Conservation (phyloP, 2,329 filamentous ascomycete genomes). For the Dactylonectria macrodidyma region DNA sequence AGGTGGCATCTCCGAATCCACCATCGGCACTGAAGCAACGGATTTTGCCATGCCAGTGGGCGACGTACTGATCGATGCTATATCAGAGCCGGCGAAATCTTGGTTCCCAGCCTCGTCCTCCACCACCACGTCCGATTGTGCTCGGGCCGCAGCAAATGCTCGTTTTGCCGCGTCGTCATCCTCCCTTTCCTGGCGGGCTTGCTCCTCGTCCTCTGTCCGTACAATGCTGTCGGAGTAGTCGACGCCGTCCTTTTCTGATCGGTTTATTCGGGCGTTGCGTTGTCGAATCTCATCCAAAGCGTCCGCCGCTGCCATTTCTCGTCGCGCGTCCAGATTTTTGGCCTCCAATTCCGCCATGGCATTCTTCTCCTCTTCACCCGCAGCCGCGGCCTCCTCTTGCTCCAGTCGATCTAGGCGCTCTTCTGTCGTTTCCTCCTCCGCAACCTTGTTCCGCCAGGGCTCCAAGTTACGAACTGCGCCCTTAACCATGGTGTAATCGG, state of each 20-base stretch:
- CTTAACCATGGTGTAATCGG: slow-evolving; percentile 86
- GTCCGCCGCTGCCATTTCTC: slow-evolving; percentile 97
- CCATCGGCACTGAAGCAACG: slow-evolving; percentile 41
- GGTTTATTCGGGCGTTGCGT: slow-evolving; percentile 88
- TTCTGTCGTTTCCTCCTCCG: slow-evolving; percentile 86
- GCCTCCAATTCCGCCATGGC: slow-evolving; percentile 96
- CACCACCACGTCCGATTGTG: slow-evolving; percentile 68
- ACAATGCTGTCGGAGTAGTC: slow-evolving; percentile 71
- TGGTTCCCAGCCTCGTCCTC: slow-evolving; percentile 57
- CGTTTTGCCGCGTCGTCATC: slow-evolving; percentile 84
- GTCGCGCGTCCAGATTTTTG: slow-evolving; percentile 92
- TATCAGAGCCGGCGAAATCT: slow-evolving; percentile 28
- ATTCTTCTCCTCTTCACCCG: slow-evolving; percentile 80
- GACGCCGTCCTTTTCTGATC: slow-evolving; percentile 78
- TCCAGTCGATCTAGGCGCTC: slow-evolving; percentile 89
- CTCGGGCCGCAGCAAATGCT: slow-evolving; percentile 80
- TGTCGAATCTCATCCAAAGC: slow-evolving; percentile 95
- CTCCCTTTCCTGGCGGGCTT: slow-evolving; percentile 80
- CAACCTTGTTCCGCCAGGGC: slow-evolving; percentile 79
- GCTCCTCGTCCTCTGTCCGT: slow-evolving; percentile 70
- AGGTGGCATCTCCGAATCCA: slow-evolving; percentile 56
- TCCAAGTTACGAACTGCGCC: slow-evolving; percentile 96
- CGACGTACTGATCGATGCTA: slow-evolving; percentile 34
- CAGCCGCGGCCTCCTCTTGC: slow-evolving; percentile 76
- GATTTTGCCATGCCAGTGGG: slow-evolving; percentile 39